These are phyloP conservation scores for Bretschneidera sinensis DNA, from an alignment of 345 rosid species.

Conservation along the genomic window DNA sequence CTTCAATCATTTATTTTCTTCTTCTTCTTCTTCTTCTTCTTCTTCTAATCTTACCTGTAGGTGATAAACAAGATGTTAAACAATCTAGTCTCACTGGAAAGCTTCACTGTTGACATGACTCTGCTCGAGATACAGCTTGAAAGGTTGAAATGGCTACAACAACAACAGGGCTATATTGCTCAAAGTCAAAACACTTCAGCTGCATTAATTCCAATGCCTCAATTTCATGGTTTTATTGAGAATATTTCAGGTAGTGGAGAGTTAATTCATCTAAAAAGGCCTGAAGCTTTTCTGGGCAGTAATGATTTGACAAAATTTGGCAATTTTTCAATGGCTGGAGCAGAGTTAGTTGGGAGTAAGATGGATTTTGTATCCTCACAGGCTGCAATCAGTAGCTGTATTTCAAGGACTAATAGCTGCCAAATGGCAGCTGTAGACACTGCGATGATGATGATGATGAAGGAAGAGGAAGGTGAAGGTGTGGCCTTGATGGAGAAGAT, in stretches of 20 bases:
- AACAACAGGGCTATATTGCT: constrained; percentile 30
- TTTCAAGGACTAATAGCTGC: constrained; percentile 35
- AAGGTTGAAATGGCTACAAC: constrained; percentile 30
- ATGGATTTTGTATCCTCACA: constrained; percentile 18
- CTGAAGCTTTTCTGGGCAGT: constrained; percentile 13
- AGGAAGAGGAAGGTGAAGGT: constrained; percentile 13
- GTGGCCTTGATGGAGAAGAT: constrained; percentile 6
- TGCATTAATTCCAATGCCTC: constrained; percentile 27
- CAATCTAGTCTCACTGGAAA: constrained; percentile 26
- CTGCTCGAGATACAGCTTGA: constrained; percentile 25
- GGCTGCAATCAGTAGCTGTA: constrained; percentile 28
- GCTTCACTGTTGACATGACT: constrained; percentile 25
- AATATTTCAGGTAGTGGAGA: constrained; percentile 1
- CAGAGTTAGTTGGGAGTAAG: constrained; percentile 22
- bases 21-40: constrained; percentile 9
- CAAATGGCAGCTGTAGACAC: constrained; percentile 20
- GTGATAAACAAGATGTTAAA: constrained; percentile 24
- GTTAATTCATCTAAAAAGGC: constrained; percentile 7
- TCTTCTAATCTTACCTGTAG: constrained; percentile 26
- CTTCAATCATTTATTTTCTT: neutral
- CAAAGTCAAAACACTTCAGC: constrained; percentile 15
- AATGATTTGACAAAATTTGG: constrained; percentile 22
- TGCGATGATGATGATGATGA: constrained; percentile 16
- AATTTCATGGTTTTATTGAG: constrained; percentile 26
- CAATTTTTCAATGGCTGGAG: constrained; percentile 22